Evolutionary conservation across 2,329 filamentous ascomycete genomes (phyloP).

Genomic region (Metarhizium humberi): DNA sequence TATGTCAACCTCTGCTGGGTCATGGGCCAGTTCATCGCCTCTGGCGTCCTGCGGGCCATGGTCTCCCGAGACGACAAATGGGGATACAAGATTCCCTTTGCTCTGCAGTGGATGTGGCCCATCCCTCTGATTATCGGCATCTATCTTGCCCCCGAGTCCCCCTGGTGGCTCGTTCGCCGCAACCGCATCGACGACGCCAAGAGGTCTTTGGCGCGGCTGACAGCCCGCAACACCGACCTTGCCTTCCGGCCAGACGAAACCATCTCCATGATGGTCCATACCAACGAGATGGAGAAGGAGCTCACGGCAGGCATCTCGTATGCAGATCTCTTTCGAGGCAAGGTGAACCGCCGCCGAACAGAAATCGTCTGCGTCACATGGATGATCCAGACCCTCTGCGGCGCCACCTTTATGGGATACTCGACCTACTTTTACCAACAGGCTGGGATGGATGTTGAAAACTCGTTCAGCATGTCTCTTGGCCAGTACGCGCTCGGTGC

Average conservation of each 20-base stretch:
- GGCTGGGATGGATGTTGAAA: constrained; percentile 28
- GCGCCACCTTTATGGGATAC: constrained; percentile 43
- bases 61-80: constrained; percentile 27
- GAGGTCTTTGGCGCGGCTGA: constrained; percentile 28
- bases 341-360: constrained; percentile 32
- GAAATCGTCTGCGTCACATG: constrained; percentile 36
- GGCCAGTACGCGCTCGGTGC: constrained; percentile 34
- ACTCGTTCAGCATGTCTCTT: constrained; percentile 30
- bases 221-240: constrained; percentile 23
- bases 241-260: constrained; percentile 31
- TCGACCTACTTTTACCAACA: constrained; percentile 43
- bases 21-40: constrained; percentile 36
- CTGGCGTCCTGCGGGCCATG: constrained; percentile 32
- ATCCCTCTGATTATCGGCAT: constrained; percentile 33
- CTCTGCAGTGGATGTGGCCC: constrained; percentile 40
- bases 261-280: constrained; percentile 42
- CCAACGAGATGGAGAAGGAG: constrained; percentile 37
- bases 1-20: constrained; percentile 43
- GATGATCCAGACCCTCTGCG: constrained; percentile 31
- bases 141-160: constrained; percentile 37
- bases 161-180: constrained; percentile 39
- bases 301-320: constrained; percentile 31
- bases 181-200: constrained; percentile 29
- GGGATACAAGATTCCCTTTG: constrained; percentile 39
- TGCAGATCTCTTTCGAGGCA: constrained; percentile 36